These are phyloP conservation scores for Marsdenia floribunda DNA, from an alignment of 257 asterid genomes.

Conservation along the genomic window DNA sequence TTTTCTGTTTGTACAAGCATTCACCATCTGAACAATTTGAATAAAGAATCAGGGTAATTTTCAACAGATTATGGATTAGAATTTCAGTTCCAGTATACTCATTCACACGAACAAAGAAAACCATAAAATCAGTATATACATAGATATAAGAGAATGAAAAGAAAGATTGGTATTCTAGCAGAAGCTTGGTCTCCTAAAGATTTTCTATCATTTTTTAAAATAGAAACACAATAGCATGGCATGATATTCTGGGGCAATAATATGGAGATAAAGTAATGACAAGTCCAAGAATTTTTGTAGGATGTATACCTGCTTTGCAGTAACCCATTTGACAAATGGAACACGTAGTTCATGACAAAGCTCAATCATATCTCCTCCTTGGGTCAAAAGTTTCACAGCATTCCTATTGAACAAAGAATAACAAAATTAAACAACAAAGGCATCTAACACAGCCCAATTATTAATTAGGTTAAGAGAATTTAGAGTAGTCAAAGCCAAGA, in stretches of 20 bases:
- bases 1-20: background rate
- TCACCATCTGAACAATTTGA: background rate
- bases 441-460: slow-evolving; percentile 13
- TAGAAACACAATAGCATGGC: background rate
- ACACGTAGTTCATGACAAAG: slow-evolving; percentile 87
- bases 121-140: no score
- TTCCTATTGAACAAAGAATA: slow-evolving; percentile 39
- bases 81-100: background rate
- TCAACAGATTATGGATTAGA: background rate
- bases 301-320: slow-evolving; percentile 58
- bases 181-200: background rate
- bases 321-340: slow-evolving; percentile 77
- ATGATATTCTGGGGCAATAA: background rate
- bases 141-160: no score
- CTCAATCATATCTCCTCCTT: slow-evolving; percentile 91
- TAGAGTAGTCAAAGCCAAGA: background rate
- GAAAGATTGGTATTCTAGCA: background rate
- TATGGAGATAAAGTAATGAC: background rate
- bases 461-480: slow-evolving; percentile 3
- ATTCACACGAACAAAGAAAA: background rate
- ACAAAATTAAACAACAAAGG: slow-evolving; percentile 13
- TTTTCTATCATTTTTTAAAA: background rate
- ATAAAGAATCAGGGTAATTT: background rate
- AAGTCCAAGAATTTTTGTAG: slow-evolving; percentile 3
- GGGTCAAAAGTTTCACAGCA: slow-evolving; percentile 69